phyloP scores from a whole-genome alignment of 2,329 filamentous ascomycete species.

The Cladosporium velox region DNA sequence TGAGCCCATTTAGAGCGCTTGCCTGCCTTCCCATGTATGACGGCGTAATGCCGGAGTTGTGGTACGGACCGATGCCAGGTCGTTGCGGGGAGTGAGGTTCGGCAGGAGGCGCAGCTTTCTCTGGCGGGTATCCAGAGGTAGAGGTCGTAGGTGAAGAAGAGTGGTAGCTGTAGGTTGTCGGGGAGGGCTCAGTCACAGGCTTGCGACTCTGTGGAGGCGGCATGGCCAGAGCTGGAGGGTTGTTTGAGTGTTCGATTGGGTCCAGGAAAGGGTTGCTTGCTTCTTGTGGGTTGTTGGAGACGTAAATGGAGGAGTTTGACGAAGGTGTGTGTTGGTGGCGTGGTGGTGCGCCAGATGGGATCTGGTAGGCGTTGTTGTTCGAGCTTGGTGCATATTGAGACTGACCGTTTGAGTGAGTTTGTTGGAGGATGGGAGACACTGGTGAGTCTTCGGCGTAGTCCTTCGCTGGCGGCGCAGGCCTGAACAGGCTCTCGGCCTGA shows the following conservation, averaged over 20 bases:
- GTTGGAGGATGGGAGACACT: constrained; percentile 6
- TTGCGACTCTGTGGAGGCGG: constrained; percentile 4
- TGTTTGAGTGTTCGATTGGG: constrained; percentile 40
- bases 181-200: constrained; percentile 6
- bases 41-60: constrained; percentile 39
- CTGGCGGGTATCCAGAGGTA: neutral
- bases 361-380: constrained; percentile 23
- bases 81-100: constrained; percentile 23
- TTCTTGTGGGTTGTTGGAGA: constrained; percentile 12
- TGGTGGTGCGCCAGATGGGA: constrained; percentile 31
- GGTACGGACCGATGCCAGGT: constrained; percentile 32
- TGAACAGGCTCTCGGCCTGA: constrained; percentile 19
- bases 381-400: neutral
- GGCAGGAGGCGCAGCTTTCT: neutral
- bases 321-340: constrained; percentile 20
- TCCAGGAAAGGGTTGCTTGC: constrained; percentile 46
- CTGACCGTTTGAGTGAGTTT: constrained; percentile 1
- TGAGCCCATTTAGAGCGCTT: constrained; percentile 46
- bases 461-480: neutral
- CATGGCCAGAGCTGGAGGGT: constrained; percentile 30
- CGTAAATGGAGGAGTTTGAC: constrained; percentile 21
- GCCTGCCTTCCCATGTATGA: constrained; percentile 48
- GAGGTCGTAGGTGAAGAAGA: neutral
- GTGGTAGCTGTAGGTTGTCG: constrained; percentile 1
- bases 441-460: constrained; percentile 14